A percentile compares a stretch with the other conserved stretches of the same genome.
These are phyloP conservation scores for Alternaria sp. DNA, from an alignment of 2,329 filamentous ascomycete genomes.

Conservation along the genomic window DNA sequence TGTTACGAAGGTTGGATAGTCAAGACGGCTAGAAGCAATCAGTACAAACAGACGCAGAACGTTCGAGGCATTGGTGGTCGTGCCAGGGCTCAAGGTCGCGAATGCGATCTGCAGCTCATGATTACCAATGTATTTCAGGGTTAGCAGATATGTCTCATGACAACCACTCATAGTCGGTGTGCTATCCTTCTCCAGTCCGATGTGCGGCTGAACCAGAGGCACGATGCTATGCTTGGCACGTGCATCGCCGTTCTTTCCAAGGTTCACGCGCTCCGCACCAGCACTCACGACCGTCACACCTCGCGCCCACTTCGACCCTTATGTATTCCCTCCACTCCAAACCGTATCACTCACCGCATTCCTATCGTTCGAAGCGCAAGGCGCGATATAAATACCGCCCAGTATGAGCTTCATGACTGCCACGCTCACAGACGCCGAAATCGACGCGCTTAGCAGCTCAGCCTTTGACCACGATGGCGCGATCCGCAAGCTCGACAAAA, in stretches of 20 bases:
- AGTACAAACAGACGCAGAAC: not conserved
- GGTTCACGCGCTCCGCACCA: slow-evolving; percentile 18
- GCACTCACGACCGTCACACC: slow-evolving; percentile 22
- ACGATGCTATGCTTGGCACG: slow-evolving; percentile 15
- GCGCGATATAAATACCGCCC: slow-evolving; percentile 23
- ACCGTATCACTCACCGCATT: slow-evolving; percentile 10
- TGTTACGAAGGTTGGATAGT: not conserved
- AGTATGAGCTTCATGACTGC: slow-evolving; percentile 37
- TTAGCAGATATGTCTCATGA: not conserved
- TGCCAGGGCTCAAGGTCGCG: not conserved
- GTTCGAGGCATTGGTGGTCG: not conserved
- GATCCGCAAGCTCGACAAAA: slow-evolving; percentile 13
- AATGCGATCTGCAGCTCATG: not conserved
- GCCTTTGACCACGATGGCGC: slow-evolving; percentile 18
- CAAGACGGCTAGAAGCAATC: not conserved
- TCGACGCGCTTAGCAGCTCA: slow-evolving; percentile 29
- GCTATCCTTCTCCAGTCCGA: not conserved
- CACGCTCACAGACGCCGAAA: slow-evolving; percentile 30
- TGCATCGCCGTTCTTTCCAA: slow-evolving; percentile 12
- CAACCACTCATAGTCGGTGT: not conserved
- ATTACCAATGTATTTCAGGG: not conserved
- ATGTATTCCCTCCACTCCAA: slow-evolving; percentile 25
- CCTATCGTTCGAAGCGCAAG: slow-evolving; percentile 20
- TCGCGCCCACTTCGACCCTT: slow-evolving; percentile 16
- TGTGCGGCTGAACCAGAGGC: not conserved